phyloP scores from a whole-genome alignment of 257 asterid species.

The Nicotiana sylvestris region DNA sequence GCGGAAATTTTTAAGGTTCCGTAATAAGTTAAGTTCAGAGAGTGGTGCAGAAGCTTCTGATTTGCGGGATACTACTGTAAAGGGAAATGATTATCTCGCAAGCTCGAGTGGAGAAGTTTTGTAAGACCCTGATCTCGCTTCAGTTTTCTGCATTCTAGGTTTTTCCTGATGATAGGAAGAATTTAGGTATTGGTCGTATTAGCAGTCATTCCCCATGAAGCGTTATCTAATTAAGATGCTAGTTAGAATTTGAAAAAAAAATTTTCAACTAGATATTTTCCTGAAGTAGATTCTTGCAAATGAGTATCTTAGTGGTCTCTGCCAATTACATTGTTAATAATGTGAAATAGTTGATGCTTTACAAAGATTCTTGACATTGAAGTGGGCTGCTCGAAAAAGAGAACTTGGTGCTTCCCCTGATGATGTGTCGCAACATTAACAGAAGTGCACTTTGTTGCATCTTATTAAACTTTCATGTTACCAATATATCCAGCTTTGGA shows the following conservation, averaged over 20 bases:
- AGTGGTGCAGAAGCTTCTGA: conserved; percentile 29
- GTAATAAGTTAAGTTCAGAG: conserved; percentile 31
- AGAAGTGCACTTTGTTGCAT: background rate
- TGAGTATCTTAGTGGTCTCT: background rate
- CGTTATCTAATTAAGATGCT: background rate
- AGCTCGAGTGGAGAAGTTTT: conserved; percentile 21
- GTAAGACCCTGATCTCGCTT: conserved; percentile 20
- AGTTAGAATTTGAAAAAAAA: background rate
- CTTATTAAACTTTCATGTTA: background rate
- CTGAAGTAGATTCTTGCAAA: background rate
- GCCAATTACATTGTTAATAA: no score
- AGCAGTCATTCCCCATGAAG: background rate
- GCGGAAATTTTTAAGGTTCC: conserved; percentile 23
- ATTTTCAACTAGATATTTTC: background rate
- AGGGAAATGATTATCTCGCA: conserved; percentile 19
- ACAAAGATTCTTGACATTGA: background rate
- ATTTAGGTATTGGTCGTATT: background rate
- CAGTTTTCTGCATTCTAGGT: background rate
- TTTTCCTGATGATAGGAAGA: background rate
- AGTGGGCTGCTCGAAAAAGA: background rate
- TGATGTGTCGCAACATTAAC: background rate
- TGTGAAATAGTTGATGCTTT: background rate
- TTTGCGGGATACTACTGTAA: conserved; percentile 20
- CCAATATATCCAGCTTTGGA: background rate
- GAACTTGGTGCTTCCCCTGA: background rate